Conservation (phyloP, 208 protist genomes). For the Crithidia thermophila region DNA sequence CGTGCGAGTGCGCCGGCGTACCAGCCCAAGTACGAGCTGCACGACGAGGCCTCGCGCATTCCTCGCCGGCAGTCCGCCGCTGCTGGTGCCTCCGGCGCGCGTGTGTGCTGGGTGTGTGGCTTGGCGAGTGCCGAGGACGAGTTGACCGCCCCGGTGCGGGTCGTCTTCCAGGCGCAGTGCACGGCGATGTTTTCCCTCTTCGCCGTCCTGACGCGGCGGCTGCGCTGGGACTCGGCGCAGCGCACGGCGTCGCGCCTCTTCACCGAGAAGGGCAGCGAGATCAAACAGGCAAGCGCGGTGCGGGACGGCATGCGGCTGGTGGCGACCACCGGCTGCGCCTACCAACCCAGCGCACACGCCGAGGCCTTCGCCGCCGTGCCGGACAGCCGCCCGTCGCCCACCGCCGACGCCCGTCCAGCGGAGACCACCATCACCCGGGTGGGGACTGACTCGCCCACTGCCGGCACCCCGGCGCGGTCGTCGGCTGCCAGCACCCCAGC, state of each 20-base stretch:
- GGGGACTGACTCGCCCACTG: background rate
- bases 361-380: conserved; percentile 15
- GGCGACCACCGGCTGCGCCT: conserved; percentile 54
- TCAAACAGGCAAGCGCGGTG: conserved; percentile 46
- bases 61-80: background rate
- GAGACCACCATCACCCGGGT: background rate
- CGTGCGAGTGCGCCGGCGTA: conserved; percentile 2
- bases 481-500: too few relatives aligned
- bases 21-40: conserved; percentile 7
- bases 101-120: conserved; percentile 29
- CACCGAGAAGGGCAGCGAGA: conserved; percentile 58
- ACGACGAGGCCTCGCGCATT: conserved; percentile 6
- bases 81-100: background rate
- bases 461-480: too few relatives aligned
- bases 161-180: conserved; percentile 28
- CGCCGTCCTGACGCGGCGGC: conserved; percentile 39
- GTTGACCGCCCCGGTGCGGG: conserved; percentile 19
- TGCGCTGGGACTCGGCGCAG: conserved; percentile 53
- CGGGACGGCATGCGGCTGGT: conserved; percentile 56
- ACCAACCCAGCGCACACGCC: conserved; percentile 4
- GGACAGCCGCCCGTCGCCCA: background rate
- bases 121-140: background rate
- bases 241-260: conserved; percentile 60
- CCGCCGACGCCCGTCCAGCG: background rate
- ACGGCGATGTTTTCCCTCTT: conserved; percentile 53